Evolutionary conservation across 495 filamentous ascomycete genomes (phyloP).

Genomic region (Penicillium parvum): DNA sequence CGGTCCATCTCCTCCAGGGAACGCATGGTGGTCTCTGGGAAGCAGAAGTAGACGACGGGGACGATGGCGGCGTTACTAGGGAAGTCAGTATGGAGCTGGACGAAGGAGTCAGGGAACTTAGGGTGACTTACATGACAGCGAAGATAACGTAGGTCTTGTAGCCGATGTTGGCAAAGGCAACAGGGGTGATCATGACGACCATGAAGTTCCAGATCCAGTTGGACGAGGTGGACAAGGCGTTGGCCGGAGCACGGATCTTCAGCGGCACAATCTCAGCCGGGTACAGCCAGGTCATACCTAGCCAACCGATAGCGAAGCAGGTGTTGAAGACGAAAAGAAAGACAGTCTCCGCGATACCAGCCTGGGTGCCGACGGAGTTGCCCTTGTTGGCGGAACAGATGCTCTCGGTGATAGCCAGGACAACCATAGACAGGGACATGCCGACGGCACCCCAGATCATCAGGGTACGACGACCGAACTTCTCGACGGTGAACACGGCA

Average conservation of each 20-base stretch:
- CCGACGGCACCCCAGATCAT: conserved; percentile 71
- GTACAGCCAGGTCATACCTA: conserved; percentile 72
- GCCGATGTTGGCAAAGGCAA: conserved; percentile 56
- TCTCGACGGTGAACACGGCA: conserved; percentile 66
- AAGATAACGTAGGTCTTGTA: conserved; percentile 69
- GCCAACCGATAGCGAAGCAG: conserved; percentile 74
- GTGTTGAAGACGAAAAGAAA: conserved; percentile 74
- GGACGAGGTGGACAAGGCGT: conserved; percentile 58
- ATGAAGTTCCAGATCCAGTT: conserved; percentile 62
- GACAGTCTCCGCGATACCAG: conserved; percentile 48
- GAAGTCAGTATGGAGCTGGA: conserved; percentile 9
- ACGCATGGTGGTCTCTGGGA: conserved; percentile 68
- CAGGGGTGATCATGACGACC: conserved; percentile 62
- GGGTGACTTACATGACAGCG: conserved; percentile 49
- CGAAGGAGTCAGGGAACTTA: background rate
- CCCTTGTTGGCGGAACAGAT: conserved; percentile 24
- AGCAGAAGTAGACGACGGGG: conserved; percentile 69
- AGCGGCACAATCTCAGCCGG: conserved; percentile 64
- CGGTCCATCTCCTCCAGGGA: conserved; percentile 73
- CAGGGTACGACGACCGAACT: conserved; percentile 62
- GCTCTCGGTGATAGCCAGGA: conserved; percentile 51
- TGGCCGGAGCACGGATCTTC: conserved; percentile 63
- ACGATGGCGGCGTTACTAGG: conserved; percentile 63
- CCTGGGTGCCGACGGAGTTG: conserved; percentile 24
- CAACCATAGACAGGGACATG: conserved; percentile 64